Conservation (phyloP, 495 filamentous ascomycete genomes). For the Penicillium nucicola region DNA sequence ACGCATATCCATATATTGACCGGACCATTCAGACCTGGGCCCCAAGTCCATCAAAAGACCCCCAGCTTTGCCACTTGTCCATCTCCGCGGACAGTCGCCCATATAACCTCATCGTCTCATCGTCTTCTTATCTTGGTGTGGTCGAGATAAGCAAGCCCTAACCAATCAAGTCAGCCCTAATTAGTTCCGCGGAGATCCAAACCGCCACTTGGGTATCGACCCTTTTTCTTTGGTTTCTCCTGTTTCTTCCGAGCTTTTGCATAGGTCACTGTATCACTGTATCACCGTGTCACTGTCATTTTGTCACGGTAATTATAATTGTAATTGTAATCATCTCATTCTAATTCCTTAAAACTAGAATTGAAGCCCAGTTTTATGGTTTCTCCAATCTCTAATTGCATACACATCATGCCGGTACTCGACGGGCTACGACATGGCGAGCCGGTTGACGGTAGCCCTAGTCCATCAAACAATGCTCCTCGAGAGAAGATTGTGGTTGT, state of each 20-base stretch:
- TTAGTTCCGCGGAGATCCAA: constrained; percentile 15
- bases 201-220: not conserved
- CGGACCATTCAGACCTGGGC: no score
- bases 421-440: constrained; percentile 30
- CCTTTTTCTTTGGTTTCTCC: constrained; percentile 14
- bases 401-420: constrained; percentile 30
- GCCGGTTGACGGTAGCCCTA: constrained; percentile 23
- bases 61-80: no score
- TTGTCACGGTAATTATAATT: no score
- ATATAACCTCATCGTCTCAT: not conserved
- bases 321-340: no score
- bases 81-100: no score
- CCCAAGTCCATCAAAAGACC: no score
- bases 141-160: constrained; percentile 1
- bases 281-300: not conserved
- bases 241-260: constrained; percentile 8
- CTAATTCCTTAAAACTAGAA: constrained; percentile 11
- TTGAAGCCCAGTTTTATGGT: constrained; percentile 2
- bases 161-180: not conserved
- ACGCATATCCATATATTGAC: no score
- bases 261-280: not conserved
- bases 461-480: constrained; percentile 4
- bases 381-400: not conserved
- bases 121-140: not conserved
- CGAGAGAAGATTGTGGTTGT: constrained; percentile 80